Conservation (phyloP, 192 early-diverging fungal genomes). For the Umbelopsis isabellina region DNA sequence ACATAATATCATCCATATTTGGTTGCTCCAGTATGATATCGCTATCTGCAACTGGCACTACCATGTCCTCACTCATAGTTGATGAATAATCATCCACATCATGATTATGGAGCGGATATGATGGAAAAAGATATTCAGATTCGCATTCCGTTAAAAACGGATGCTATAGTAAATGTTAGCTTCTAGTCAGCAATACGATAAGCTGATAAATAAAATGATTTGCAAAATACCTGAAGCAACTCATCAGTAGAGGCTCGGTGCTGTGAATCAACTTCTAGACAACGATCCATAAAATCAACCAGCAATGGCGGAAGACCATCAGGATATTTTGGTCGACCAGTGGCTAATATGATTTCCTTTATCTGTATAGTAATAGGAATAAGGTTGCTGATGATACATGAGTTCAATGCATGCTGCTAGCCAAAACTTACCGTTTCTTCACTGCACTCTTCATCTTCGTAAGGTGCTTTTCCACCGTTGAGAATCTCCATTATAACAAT, state of each 20-base stretch:
- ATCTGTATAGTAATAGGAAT: conserved; percentile 23
- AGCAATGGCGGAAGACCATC: conserved; percentile 30
- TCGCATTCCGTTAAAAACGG: conserved; percentile 33
- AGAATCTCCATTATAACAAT: conserved; percentile 45
- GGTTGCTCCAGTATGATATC: not conserved
- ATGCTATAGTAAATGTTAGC: conserved; percentile 17
- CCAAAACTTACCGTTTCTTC: conserved; percentile 37
- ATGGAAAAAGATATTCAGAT: conserved; percentile 30
- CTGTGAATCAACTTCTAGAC: conserved; percentile 35
- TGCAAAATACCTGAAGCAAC: conserved; percentile 30
- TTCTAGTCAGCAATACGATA: not conserved
- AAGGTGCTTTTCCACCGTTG: conserved; percentile 42
- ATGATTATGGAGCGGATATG: conserved; percentile 22
- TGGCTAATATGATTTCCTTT: conserved; percentile 38
- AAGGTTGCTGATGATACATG: not conserved
- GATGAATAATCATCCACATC: conserved; percentile 16
- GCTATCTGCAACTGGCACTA: not conserved
- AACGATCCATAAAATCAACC: conserved; percentile 36
- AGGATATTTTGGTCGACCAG: conserved; percentile 33
- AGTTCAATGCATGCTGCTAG: no score
- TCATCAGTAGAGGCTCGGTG: conserved; percentile 28
- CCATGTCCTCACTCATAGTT: conserved; percentile 7
- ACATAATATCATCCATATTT: not conserved
- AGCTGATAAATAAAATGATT: not conserved
- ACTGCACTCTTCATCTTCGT: conserved; percentile 42